A percentile compares a stretch with the other conserved stretches of the same genome.
Conservation (phyloP, 371 early-diverging fungal genomes). For the Mortierella sp. region DNA sequence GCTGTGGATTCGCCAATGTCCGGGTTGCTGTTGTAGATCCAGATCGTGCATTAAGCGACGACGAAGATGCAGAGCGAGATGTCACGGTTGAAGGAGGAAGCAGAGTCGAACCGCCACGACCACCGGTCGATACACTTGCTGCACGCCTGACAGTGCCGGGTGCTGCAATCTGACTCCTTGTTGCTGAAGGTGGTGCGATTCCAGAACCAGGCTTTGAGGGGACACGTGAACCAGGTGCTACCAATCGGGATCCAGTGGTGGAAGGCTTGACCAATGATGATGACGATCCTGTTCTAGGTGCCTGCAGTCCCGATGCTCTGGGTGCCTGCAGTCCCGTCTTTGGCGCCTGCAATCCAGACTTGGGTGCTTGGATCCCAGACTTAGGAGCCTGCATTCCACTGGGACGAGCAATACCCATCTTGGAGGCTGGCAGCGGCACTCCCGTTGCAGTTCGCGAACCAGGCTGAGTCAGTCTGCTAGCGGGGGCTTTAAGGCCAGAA, state of each 20-base stretch:
- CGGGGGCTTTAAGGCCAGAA: slow-evolving; percentile 28
- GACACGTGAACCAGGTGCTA: slow-evolving; percentile 12
- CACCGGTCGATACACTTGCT: neutral
- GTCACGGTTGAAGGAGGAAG: slow-evolving; percentile 31
- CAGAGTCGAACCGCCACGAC: slow-evolving; percentile 12
- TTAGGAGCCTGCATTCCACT: slow-evolving; percentile 40
- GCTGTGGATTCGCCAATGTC: neutral
- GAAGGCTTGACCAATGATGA: slow-evolving; percentile 4
- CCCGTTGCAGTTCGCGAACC: slow-evolving; percentile 20
- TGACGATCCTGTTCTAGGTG: neutral
- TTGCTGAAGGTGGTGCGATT: neutral
- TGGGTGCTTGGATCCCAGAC: slow-evolving; percentile 26
- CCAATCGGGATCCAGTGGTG: neutral
- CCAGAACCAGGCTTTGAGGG: slow-evolving; percentile 18
- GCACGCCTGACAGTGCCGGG: slow-evolving; percentile 19
- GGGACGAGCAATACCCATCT: slow-evolving; percentile 21
- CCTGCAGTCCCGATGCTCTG: slow-evolving; percentile 6
- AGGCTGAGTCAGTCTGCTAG: slow-evolving; percentile 32
- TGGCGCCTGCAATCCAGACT: slow-evolving; percentile 17
- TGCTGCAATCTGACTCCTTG: slow-evolving; percentile 24
- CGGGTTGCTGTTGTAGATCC: neutral
- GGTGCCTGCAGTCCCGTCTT: slow-evolving; percentile 37
- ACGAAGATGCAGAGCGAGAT: slow-evolving; percentile 6
- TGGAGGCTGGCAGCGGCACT: slow-evolving; percentile 27
- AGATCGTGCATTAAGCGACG: slow-evolving; percentile 9